These are phyloP conservation scores for Penicillium oxalicum DNA, from an alignment of 2,329 filamentous ascomycete genomes.

Conservation along the genomic window DNA sequence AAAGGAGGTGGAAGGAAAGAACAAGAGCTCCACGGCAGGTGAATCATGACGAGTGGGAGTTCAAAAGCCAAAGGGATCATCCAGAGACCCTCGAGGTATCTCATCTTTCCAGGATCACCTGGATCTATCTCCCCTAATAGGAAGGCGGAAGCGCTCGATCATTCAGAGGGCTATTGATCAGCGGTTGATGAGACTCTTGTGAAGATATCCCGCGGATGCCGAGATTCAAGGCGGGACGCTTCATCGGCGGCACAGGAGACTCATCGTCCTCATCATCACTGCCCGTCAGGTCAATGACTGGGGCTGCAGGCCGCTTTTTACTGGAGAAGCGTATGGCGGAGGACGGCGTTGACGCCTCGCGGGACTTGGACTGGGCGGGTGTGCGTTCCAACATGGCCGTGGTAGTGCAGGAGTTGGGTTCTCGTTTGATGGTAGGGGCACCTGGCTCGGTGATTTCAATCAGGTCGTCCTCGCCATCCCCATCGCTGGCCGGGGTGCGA, in stretches of 20 bases:
- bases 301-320: slow-evolving; percentile 43
- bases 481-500: slow-evolving; percentile 35
- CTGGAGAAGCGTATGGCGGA: slow-evolving; percentile 31
- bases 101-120: no score
- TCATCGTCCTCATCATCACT: slow-evolving; percentile 49
- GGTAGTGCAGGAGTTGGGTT: slow-evolving; percentile 21
- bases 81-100: no score
- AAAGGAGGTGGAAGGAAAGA: no score
- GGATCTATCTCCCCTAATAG: slow-evolving; percentile 5
- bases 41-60: no score
- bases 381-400: slow-evolving; percentile 27
- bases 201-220: slow-evolving; percentile 18
- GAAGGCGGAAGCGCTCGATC: slow-evolving; percentile 15
- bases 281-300: slow-evolving; percentile 51
- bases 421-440: slow-evolving; percentile 34
- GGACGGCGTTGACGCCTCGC: slow-evolving; percentile 36
- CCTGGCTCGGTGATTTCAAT: slow-evolving; percentile 44
- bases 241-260: slow-evolving; percentile 32
- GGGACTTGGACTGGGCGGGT: slow-evolving; percentile 32
- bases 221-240: slow-evolving; percentile 27
- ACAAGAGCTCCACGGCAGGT: no score
- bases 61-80: no score
- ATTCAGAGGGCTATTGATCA: slow-evolving; percentile 18
- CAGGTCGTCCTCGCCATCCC: slow-evolving; percentile 48
- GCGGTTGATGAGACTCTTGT: slow-evolving; percentile 19